Conservation (phyloP, 305 asterid species). For the Galium porrigens region DNA sequence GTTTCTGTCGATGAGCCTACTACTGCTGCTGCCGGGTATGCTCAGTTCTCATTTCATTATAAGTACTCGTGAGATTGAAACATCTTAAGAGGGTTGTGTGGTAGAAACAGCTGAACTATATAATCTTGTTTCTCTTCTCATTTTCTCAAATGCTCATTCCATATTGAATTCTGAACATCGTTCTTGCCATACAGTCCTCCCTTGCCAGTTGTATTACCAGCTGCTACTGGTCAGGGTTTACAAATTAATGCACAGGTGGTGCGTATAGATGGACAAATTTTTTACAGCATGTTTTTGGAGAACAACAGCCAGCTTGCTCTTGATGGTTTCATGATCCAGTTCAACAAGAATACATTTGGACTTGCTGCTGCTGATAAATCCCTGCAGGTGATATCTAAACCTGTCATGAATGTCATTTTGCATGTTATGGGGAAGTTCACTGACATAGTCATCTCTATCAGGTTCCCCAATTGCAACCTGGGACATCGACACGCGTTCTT, state of each 20-base stretch:
- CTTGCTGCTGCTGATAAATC: constrained; percentile 70
- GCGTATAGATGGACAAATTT: constrained; percentile 78
- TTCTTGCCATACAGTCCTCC: constrained; percentile 54
- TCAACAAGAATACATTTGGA: constrained; percentile 95
- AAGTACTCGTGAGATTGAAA: not conserved
- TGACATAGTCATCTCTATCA: constrained; percentile 22
- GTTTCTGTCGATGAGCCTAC: constrained; percentile 54
- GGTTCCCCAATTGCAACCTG: constrained; percentile 78
- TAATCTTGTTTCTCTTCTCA: not conserved
- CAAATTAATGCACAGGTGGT: constrained; percentile 83
- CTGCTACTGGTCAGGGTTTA: constrained; percentile 77
- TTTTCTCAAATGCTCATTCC: not conserved
- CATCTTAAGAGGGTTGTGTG: not conserved
- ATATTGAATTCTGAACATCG: not conserved
- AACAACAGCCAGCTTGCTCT: constrained; percentile 65
- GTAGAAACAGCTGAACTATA: not conserved
- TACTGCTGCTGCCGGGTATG: constrained; percentile 54
- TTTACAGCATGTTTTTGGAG: constrained; percentile 81
- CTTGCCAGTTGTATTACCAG: constrained; percentile 67
- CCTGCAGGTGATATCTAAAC: constrained; percentile 46
- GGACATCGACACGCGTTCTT: constrained; percentile 61
- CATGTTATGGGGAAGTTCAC: not conserved
- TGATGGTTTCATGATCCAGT: constrained; percentile 96
- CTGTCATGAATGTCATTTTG: not conserved
- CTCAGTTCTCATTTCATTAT: constrained; percentile 1